Evolutionary conservation across 2,329 filamentous ascomycete genomes (phyloP), one percentile per base, ranked within the genome.

Genomic region (Ceratocystis destructans): DNA sequence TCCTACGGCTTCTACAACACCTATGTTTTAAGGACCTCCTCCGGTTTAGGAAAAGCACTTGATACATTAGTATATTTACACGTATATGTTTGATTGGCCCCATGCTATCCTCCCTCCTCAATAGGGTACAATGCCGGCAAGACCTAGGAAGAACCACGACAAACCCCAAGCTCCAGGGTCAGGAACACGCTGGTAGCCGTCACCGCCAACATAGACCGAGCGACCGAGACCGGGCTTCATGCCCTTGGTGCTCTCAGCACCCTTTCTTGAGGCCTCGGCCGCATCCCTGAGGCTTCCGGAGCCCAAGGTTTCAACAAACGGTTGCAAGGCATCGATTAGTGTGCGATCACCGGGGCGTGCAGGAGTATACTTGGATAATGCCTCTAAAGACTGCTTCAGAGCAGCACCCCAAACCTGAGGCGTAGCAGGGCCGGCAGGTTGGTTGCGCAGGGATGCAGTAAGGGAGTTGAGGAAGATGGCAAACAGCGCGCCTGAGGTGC

Each of bases 401-500:
- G 91, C 92, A 41, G 81, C 78, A 2, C 86, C 76, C 86, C 82
- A 80, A 71, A 77, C 69, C 55, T 77, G 71, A 4, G 77, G 71
- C 2, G 76, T 76, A 1, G 76, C 75, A 4, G 75, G 71, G 8
- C 78, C 77, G 1, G 77, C 72, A 0, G 75, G 72, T 10, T 78
- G 75, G 5, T 73, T 73, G 55, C 78, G 78, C 20, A 85, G 77
- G 2, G 80, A 85, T 69, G 87, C 83, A 25, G 89, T 85, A 5
- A 96, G 84, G 0, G 90, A 86, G 74, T 96, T 96, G 68, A 96
- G 80, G 80, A 96, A 96, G 74, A 96, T 96, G 72, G 90, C 88
- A 72, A 83, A 83, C 2, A 85, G 75, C 1, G 81, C 82, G 2
- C 83, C 83, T 1, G 83, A 84, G 1, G 83, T 86, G 69, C 83